These are phyloP conservation scores for Globisporangium takayamanum DNA, from an alignment of 352 stramenopile species.

Conservation along the genomic window DNA sequence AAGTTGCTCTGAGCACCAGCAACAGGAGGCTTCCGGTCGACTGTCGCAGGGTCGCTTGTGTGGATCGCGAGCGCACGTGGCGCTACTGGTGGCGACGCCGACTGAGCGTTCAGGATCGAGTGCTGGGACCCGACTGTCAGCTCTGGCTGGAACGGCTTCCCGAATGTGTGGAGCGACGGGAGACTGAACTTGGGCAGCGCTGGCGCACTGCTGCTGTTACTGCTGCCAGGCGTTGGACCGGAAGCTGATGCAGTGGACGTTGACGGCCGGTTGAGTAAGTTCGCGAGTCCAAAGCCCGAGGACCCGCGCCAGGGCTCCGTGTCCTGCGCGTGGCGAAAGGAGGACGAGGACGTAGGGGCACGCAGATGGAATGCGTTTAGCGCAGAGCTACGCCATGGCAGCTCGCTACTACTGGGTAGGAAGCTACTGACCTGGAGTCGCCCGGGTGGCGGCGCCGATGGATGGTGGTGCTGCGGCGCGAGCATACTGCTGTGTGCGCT, in stretches of 20 bases:
- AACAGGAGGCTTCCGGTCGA: neutral
- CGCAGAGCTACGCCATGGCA: slow-evolving; percentile 3
- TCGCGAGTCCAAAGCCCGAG: slow-evolving; percentile 69
- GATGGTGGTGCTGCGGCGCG: slow-evolving; percentile 10
- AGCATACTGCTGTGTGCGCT: slow-evolving; percentile 9
- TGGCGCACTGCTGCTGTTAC: slow-evolving; percentile 5
- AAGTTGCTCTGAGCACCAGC: neutral
- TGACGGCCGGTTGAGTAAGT: slow-evolving; percentile 58
- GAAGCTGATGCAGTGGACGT: neutral
- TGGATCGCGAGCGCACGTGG: slow-evolving; percentile 8
- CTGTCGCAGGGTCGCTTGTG: slow-evolving; percentile 3
- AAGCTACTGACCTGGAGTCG: slow-evolving; percentile 12
- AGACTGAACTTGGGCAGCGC: slow-evolving; percentile 61
- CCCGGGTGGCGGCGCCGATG: neutral
- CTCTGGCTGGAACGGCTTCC: slow-evolving; percentile 59
- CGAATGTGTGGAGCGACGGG: slow-evolving; percentile 69
- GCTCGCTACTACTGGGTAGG: slow-evolving; percentile 1
- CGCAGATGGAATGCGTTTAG: slow-evolving; percentile 18
- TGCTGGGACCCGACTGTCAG: slow-evolving; percentile 20
- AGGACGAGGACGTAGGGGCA: slow-evolving; percentile 5
- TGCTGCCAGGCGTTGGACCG: slow-evolving; percentile 1
- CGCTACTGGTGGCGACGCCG: neutral
- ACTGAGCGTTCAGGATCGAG: slow-evolving; percentile 21
- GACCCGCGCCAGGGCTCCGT: slow-evolving; percentile 59
- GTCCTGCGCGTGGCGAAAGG: slow-evolving; percentile 29